Evolutionary conservation across 441 rosid genomes (phyloP), one percentile per base, ranked within the genome.

Genomic region (Arabidopsis hybrid): DNA sequence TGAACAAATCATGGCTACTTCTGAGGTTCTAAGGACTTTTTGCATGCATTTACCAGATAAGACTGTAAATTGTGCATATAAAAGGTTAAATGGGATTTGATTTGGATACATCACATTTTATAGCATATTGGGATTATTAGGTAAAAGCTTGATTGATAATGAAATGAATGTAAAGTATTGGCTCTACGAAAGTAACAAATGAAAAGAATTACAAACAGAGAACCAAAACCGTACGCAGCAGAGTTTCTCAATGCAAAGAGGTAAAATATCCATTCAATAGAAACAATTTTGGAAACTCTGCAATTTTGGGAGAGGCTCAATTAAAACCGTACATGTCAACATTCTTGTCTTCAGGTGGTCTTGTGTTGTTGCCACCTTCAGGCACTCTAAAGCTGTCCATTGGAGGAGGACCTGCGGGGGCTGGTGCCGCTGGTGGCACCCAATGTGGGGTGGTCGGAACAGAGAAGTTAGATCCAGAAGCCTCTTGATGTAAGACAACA

Each of bases 401-500:
- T 2, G 91, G 85, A 0, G 79, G 57, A 74, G 93, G 81, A 68
- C 85, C 87, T 84, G 92, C 84, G 80, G 95, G 82, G 36, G 86
- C 14, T 7, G 70, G 47, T 84, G 67, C 67, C 0, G 65, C 0
- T 21, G 73, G 49, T 43, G 74, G 21, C 2, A 56, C 73, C 80
- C 80, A 77, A 86, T 96, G 94, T 0, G 87, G 77, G 46, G 89
- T 83, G 52, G 89, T 83, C 0, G 92, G 88, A 46, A 88, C 88
- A 0, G 96, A 87, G 49, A 85, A 84, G 82, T 83, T 92, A 36
- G 97, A 85, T 71, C 82, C 63, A 1, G 93, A 83, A 31, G 79
- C 91, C 70, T 95, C 99, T 79, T 89, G 98, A 81, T 79, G 91
- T 64, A 88, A 59, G 65, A 80, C 60, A 9, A 81, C 80, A n/a